Conservation (phyloP, 768 basidiomycete genomes). For the Lyophyllum atratum region DNA sequence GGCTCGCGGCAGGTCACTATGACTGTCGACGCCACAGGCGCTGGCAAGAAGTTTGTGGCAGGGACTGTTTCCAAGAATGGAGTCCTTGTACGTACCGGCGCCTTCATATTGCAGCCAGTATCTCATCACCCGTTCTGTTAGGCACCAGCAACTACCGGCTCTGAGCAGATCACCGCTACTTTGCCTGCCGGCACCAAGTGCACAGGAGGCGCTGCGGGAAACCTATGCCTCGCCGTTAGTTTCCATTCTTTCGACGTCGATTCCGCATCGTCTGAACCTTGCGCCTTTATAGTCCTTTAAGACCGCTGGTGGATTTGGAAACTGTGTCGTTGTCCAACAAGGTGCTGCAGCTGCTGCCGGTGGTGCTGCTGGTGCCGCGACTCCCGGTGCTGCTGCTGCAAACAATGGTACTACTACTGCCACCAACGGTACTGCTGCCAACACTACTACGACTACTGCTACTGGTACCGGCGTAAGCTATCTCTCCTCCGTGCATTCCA, state of each 20-base stretch:
- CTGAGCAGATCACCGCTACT: slow-evolving; percentile 41
- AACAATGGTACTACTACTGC: not conserved
- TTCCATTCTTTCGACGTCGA: not conserved
- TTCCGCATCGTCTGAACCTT: not conserved
- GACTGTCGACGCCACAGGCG: slow-evolving; percentile 48
- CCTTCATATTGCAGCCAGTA: not conserved
- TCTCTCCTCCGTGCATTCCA: not conserved
- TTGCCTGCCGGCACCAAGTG: slow-evolving; percentile 53
- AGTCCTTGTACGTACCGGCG: slow-evolving; percentile 36
- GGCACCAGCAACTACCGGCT: slow-evolving; percentile 38
- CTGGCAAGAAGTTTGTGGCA: slow-evolving; percentile 37
- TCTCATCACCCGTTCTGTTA: slow-evolving; percentile 16
- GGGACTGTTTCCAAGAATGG: slow-evolving; percentile 48
- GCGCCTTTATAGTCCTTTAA: slow-evolving; percentile 38
- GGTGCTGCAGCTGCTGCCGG: slow-evolving; percentile 20
- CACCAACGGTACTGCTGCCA: slow-evolving; percentile 7
- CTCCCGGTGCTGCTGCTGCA: not conserved
- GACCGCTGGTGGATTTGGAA: slow-evolving; percentile 53
- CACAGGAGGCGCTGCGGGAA: slow-evolving; percentile 43
- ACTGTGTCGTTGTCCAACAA: slow-evolving; percentile 52
- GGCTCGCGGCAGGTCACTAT: slow-evolving; percentile 49
- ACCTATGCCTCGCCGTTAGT: slow-evolving; percentile 52
- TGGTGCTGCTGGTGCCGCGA: slow-evolving; percentile 9
- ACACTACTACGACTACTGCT: slow-evolving; percentile 1
- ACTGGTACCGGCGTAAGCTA: slow-evolving; percentile 12